Conservation (phyloP, 306 rosid genomes). For the Rosa lucieae region DNA sequence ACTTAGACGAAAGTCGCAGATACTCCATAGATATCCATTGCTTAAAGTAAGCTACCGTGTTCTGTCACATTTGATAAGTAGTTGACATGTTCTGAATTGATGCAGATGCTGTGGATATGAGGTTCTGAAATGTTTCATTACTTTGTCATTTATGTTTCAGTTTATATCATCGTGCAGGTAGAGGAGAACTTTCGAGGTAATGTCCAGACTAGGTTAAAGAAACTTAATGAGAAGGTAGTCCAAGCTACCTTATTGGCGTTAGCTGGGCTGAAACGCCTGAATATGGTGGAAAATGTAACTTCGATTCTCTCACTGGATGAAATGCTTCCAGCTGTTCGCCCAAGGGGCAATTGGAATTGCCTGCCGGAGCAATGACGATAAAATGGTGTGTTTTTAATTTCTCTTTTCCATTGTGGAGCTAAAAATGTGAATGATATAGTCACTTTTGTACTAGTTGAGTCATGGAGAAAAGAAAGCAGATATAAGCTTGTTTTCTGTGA, state of each 20-base stretch:
- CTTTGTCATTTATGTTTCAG: conserved; percentile 6
- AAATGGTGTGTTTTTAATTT: conserved; percentile 52
- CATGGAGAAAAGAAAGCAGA: not conserved
- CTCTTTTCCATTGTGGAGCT: not conserved
- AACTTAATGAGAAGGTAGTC: conserved; percentile 83
- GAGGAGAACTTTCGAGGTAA: conserved; percentile 91
- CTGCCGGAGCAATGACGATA: conserved; percentile 58
- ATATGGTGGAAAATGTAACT: conserved; percentile 56
- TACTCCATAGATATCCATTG: conserved; percentile 74
- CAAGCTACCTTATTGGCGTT: conserved; percentile 93
- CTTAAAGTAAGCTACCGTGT: conserved; percentile 49
- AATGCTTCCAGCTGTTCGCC: conserved; percentile 72
- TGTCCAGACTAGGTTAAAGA: conserved; percentile 85
- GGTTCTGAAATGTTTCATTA: not conserved
- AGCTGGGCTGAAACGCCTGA: conserved; percentile 89
- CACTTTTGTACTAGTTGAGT: conserved; percentile 2
- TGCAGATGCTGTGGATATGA: not conserved
- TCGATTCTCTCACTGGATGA: conserved; percentile 50
- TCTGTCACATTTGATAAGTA: not conserved
- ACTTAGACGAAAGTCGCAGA: conserved; percentile 82
- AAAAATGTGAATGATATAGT: not conserved
- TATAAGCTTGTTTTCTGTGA: not conserved
- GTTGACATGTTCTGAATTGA: not conserved
- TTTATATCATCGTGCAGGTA: conserved; percentile 51
- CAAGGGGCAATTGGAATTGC: conserved; percentile 72